phyloP scores from a whole-genome alignment of 805 yeast species.

The Barnettozyma populi region DNA sequence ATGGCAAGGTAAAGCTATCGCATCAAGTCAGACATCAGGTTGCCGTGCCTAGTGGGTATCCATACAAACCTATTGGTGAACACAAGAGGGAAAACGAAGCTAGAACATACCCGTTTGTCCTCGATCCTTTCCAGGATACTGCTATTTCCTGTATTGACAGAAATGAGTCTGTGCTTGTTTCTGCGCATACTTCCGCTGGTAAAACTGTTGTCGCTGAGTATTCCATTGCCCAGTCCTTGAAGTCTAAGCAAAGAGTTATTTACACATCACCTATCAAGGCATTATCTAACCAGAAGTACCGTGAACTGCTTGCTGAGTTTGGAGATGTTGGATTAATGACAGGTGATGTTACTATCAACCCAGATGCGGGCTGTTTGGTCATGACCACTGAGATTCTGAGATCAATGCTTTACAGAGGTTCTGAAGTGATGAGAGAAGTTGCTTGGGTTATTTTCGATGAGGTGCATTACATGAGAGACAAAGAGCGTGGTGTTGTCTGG shows the following conservation, averaged over 20 bases:
- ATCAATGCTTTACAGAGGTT: conserved; percentile 94
- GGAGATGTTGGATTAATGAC: conserved; percentile 97
- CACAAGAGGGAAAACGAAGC: conserved; percentile 79
- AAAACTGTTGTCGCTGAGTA: conserved; percentile 98
- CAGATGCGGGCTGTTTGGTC: conserved; percentile 95
- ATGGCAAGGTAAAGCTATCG: conserved; percentile 59
- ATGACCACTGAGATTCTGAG: conserved; percentile 99
- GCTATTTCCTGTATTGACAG: conserved; percentile 95
- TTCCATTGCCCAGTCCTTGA: conserved; percentile 90
- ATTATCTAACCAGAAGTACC: conserved; percentile 79
- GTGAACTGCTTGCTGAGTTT: conserved; percentile 88
- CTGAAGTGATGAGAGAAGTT: conserved; percentile 97
- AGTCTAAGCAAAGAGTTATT: conserved; percentile 93
- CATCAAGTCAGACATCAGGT: conserved; percentile 98
- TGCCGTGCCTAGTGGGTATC: conserved; percentile 88
- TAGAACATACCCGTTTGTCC: conserved; percentile 81
- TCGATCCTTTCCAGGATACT: conserved; percentile 97
- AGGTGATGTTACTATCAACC: conserved; percentile 97
- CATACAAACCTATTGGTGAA: conserved; percentile 82
- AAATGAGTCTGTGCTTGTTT: conserved; percentile 88
- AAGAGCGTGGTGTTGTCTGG: conserved; percentile 99
- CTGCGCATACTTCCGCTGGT: conserved; percentile 99
- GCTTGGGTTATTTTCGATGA: conserved; percentile 99
- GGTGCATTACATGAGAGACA: conserved; percentile 97
- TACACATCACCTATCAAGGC: conserved; percentile 96